Evolutionary conservation across 768 basidiomycete genomes (phyloP), one percentile per base, ranked within the genome.

Genomic region (Floccularia luteovirens): DNA sequence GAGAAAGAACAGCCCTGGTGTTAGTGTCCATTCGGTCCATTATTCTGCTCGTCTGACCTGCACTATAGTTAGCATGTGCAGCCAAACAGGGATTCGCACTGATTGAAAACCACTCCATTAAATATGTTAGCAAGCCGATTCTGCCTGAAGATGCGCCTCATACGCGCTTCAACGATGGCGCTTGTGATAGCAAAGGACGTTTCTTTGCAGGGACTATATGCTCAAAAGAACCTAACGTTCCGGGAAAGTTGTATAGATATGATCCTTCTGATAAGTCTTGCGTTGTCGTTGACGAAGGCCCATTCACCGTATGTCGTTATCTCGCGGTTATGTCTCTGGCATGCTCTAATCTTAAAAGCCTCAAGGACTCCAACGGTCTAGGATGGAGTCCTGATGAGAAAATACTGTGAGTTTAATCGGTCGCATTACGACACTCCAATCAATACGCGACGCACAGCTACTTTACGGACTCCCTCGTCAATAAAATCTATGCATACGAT

Each of bases 161-260:
- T 45, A 74, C 69, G 21, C 70, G 82, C 31, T 81, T 84, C 61
- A 82, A 85, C 58, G 82, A 83, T 49, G 82, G 80, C 24, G 79
- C 67, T 2, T 84, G 82, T 51, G 80, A 82, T 49, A 67, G 60
- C 42, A 60, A 67, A 48, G 82, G 82, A 4, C 70, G 79, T 30
- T 82, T 76, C 54, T 74, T 82, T 48, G 76, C 78, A 17, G 82
- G 81, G n/a, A 77, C 80, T 0, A 53, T 82, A 36, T 70, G 61
- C 47, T 75, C 72, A 38, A 59, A 66, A 48, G 64, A 70, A 36
- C 65, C 64, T 36, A 60, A 55, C 17, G 63, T 81, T 35, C 67
- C 74, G 3, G 81, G 81, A 7, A 64, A 69, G 45, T 57, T 84
- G 24, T 82, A 73, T 54, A 64, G 64, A 56, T 79, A 72, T 49